These are phyloP conservation scores for Gracilaria gracilis DNA, from an alignment of 23 red algal genomes.

Conservation along the genomic window DNA sequence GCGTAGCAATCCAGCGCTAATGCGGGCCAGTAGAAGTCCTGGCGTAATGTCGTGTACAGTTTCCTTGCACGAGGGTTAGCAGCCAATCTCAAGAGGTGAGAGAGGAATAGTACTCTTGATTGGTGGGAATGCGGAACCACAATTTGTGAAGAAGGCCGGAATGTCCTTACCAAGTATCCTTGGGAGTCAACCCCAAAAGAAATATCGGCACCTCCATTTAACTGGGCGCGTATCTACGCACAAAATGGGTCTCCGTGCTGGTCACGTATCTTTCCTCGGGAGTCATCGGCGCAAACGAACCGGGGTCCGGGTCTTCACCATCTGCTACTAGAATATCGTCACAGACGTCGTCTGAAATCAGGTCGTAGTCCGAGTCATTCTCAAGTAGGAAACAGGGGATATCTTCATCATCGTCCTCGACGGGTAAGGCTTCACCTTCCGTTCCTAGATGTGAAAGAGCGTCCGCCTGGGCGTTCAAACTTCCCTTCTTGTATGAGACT, in stretches of 20 bases:
- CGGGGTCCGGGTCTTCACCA: not conserved
- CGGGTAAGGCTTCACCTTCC: not conserved
- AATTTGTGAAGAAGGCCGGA: too few relatives aligned
- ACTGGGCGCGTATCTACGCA: too few relatives aligned
- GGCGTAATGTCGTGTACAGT: not conserved
- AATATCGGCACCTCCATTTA: too few relatives aligned
- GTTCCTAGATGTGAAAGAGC: too few relatives aligned
- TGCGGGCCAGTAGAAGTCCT: too few relatives aligned
- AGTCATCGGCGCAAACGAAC: not conserved
- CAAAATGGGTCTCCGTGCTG: too few relatives aligned
- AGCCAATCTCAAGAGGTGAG: not conserved
- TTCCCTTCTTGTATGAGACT: too few relatives aligned
- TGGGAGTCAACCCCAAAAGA: too few relatives aligned
- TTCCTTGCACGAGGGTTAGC: not conserved
- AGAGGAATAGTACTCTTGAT: not conserved
- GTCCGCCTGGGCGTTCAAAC: too few relatives aligned
- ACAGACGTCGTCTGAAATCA: not conserved
- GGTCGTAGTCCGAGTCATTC: too few relatives aligned
- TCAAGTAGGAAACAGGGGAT: not conserved
- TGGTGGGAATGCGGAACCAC: not conserved
- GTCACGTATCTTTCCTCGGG: not conserved
- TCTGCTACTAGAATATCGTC: not conserved
- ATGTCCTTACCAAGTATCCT: too few relatives aligned
- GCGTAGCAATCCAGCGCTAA: not conserved
- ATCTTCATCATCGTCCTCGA: not conserved